Base-by-base conservation (phyloP, 768 basidiomycete genomes). In the Boletellus ananiceps region DNA sequence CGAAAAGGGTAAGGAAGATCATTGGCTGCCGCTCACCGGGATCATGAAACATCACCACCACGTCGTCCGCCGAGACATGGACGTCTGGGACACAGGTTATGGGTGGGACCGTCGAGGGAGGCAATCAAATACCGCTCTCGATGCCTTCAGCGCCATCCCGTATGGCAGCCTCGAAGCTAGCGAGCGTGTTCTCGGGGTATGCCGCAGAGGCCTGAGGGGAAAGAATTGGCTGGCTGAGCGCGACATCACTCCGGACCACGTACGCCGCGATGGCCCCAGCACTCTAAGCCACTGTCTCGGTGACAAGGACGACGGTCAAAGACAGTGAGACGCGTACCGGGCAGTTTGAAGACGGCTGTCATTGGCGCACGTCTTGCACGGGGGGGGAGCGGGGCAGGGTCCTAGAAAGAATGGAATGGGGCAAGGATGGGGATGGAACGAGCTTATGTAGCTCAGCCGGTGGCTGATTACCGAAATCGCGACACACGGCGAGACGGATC, bases 1-100 rank as follows among this genome's bases (percentile, higher is more conserved):
- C 51, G 21, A 62, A 59, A 57, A 41, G 35, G 54, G 57, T 46
- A 57, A 52, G 31, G 49, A 52, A 59, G 44, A 55, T 62, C 61
- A 41, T 48, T 19, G 47, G 19, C 0, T 23, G 32, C 33, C n/a
- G 57, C 75, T 57, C 57, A 87, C 84, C 80, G 14, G 92, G 88
- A 68, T 97, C 95, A 69, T 99, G 95, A 72, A 95, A 97, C 89
- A 97, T 91, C 41, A 97, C 69, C 31, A 98, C 86, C 35, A 89
- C 81, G 62, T 82, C 78, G 68, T 99, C 95, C 56, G 73, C 71
- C 32, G 94, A 91, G 60, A 95, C 86, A 69, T 97, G 94, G 61
- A 97, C 92, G 81, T 96, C 94, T 95, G 80, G 59, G 66, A 71
- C 71, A 60, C 61, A 59, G 67, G 80, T 84, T 75, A 83, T 71